Base-by-base conservation (phyloP, 345 rosid species). In the Murraya koenigii region DNA sequence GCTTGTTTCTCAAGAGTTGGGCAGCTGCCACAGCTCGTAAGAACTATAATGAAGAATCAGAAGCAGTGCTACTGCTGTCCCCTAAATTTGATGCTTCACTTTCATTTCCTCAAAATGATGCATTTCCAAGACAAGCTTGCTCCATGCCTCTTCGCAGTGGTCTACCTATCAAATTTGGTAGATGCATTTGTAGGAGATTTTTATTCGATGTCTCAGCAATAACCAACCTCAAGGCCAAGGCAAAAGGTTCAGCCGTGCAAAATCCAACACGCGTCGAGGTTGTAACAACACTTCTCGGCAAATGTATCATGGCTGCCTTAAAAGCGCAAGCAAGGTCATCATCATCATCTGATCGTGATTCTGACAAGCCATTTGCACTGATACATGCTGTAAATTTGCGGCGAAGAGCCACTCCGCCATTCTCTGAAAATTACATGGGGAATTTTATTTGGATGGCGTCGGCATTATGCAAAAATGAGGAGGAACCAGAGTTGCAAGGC, bases 261-360 rank as follows among this genome's bases (percentile, higher is more conserved):
- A 81, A 83, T 28, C 91, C 90, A 0, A 83, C 91, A 17, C 74
- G 90, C 54, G 82, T 87, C 1, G 92, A 90, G 71, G 87, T 80
- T 22, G 87, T 90, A 9, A 80, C 89, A 17, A 90, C 91, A 59
- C 81, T 88, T 32, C 80, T 90, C 26, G 83, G 88, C 84, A 83
- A 80, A 78, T 56, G 75, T 47, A 82, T 77, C 28, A 82, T 83
- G 81, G 41, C 78, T 35, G 82, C 78, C 7, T 75, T 75, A 13
- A 82, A 84, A 77, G 52, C 72, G 61, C 74, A 13, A 84, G 61
- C 49, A 44, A 11, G 17, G 49, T 44, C 49, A 13, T 13, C 49
- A 3, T 3, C n/a, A n/a, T n/a, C 49, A 35, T 71, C 77, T 0
- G 68, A 77, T 52, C 52, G 23, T 32, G 44, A 61, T 52, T 52